phyloP scores from a whole-genome alignment of 139 green algal genomes.

The Tetraselmis chui region DNA sequence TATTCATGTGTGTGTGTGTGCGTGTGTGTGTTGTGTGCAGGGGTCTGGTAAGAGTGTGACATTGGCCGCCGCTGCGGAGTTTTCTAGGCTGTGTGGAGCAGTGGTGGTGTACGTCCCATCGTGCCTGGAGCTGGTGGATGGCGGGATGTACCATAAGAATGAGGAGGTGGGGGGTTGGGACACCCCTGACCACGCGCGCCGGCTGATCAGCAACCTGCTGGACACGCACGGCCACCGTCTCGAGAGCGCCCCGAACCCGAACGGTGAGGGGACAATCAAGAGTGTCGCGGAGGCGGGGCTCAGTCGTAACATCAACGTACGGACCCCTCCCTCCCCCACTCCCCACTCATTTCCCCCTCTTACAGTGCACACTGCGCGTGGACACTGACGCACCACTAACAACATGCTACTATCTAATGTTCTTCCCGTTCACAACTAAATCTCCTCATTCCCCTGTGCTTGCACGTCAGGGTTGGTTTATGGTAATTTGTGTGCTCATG shows the following conservation, averaged over 20 bases:
- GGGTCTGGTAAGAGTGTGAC: background rate
- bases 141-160: background rate
- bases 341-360: no score
- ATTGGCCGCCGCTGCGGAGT: background rate
- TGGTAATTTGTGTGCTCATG: no score
- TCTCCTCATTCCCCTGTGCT: no score
- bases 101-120: background rate
- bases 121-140: background rate
- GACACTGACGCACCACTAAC: no score
- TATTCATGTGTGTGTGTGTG: no score
- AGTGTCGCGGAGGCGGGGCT: background rate
- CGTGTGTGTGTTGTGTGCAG: no score
- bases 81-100: background rate
- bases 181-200: background rate
- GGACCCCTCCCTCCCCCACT: background rate
- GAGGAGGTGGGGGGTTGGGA: background rate
- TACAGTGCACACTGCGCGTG: no score
- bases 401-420: no score
- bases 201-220: background rate
- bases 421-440: no score
- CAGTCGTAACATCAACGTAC: background rate
- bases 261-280: background rate
- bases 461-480: no score
- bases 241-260: background rate
- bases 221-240: background rate